Evolutionary conservation across 495 filamentous ascomycete genomes (phyloP), one percentile per base, ranked within the genome.

Genomic region (Endocarpon pusillum): DNA sequence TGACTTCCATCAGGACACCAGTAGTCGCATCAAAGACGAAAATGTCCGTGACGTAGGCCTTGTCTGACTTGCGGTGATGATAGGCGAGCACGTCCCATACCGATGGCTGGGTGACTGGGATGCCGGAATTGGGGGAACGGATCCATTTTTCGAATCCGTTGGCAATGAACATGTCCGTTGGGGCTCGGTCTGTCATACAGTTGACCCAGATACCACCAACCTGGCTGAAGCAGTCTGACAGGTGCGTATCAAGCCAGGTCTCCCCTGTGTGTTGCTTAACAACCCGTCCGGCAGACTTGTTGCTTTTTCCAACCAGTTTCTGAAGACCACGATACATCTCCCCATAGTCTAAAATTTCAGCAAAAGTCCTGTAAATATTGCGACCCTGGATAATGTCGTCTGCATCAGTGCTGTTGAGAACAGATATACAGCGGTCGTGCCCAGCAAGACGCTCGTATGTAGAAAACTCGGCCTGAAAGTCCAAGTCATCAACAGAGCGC

Each of bases 171-270:
- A 71, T 63, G 4, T 69, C 59, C 1, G 24, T 42, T 0, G 47
- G 32, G 0, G 45, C 9, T 14, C 42, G 29, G 17, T 64, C 53
- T 0, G 62, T 66, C 64, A 71, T 66, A 32, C 54, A 59, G 36
- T 68, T 71, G 10, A 68, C 58, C 45, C 47, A 69, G 17, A 73
- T 55, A 0, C 66, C 62, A 15, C 42, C 66, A 1, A 69, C 57
- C 37, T 73, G 68, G 37, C 57, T 50, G 39, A 73, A 70, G 8
- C 29, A 41, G 23, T 65, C 59, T 2, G 39, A 32, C 3, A 68
- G 44, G 5, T 32, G 35, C 0, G 49, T 39, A 24, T 68, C 62
- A 0, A 56, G 48, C 57, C 55, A 59, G 3, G 59, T 45, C 29
- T 58, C 36, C 15, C 46, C 43, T 9, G 38, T 37, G 23, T 61